Conservation (phyloP, 768 basidiomycete species). For the Pleurotus ostreatus region DNA sequence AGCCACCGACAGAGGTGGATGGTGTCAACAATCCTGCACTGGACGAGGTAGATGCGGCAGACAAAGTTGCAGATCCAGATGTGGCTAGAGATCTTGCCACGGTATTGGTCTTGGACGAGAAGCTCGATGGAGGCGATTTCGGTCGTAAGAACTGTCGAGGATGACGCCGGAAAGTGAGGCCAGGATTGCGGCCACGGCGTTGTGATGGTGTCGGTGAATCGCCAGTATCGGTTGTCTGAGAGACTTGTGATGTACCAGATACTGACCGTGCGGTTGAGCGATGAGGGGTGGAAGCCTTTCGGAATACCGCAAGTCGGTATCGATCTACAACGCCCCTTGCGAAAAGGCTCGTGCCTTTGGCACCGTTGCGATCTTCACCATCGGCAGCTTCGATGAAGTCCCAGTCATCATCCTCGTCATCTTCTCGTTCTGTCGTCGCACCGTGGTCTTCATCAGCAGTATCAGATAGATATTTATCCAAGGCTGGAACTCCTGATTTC, state of each 20-base stretch:
- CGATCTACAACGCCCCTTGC: conserved; percentile 90
- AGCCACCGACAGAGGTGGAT: conserved; percentile 52
- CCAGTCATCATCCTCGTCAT: conserved; percentile 85
- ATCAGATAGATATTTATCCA: conserved; percentile 70
- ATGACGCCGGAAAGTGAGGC: conserved; percentile 68
- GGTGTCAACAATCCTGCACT: conserved; percentile 54
- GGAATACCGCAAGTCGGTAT: conserved; percentile 81
- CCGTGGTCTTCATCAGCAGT: conserved; percentile 45
- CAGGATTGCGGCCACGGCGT: conserved; percentile 64
- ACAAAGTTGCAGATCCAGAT: conserved; percentile 46
- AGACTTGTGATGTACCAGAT: conserved; percentile 57
- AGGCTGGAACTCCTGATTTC: conserved; percentile 77
- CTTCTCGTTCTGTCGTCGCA: conserved; percentile 37
- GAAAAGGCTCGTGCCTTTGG: conserved; percentile 77
- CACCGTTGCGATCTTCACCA: conserved; percentile 80
- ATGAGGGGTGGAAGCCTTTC: conserved; percentile 71
- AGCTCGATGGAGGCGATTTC: conserved; percentile 56
- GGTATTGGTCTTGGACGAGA: conserved; percentile 36
- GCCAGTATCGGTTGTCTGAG: conserved; percentile 37
- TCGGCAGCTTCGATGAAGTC: conserved; percentile 82
- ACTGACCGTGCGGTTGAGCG: conserved; percentile 41
- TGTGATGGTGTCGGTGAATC: conserved; percentile 51
- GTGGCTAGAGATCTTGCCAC: conserved; percentile 28
- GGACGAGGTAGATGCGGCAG: conserved; percentile 33
- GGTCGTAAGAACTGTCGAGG: conserved; percentile 71